Conservation (phyloP, 495 filamentous ascomycete species). For the Ramalina peruviana region DNA sequence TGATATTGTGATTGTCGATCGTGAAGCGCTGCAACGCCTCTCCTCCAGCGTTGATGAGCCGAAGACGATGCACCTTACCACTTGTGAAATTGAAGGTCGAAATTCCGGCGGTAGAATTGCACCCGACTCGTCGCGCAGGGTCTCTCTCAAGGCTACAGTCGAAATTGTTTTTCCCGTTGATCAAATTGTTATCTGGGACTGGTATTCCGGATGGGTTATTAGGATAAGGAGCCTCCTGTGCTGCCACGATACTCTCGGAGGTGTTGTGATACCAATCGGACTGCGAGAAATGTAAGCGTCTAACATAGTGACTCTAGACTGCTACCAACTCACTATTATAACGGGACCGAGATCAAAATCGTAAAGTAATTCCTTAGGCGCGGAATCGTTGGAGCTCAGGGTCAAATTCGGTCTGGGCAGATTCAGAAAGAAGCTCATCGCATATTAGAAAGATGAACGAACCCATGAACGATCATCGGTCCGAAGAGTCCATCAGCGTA, state of each 20-base stretch:
- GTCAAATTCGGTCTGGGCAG: too few species aligned
- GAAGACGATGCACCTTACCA: slow-evolving; percentile 36
- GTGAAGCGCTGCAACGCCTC: slow-evolving; percentile 30
- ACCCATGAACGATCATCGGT: slow-evolving; percentile 31
- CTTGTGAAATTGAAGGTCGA: slow-evolving; percentile 20
- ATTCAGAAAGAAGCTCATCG: too few species aligned
- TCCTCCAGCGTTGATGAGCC: slow-evolving; percentile 41
- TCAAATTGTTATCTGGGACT: slow-evolving; percentile 28
- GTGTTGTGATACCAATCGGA: background rate
- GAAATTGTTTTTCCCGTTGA: slow-evolving; percentile 36
- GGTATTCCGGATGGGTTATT: background rate
- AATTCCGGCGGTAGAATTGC: slow-evolving; percentile 20
- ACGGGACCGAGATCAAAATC: too few species aligned
- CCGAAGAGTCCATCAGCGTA: slow-evolving; percentile 32
- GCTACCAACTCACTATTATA: too few species aligned
- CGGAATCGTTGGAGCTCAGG: too few species aligned
- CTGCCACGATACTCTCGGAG: background rate
- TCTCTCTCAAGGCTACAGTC: slow-evolving; percentile 21
- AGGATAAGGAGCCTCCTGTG: background rate
- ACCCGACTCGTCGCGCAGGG: slow-evolving; percentile 16
- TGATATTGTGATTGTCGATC: slow-evolving; percentile 27
- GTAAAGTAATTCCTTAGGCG: too few species aligned
- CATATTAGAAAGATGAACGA: too few species aligned
- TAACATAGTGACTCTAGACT: background rate
- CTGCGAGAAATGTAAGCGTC: background rate